Base-by-base conservation (phyloP, 306 rosid species). In the Rosa rugosa region DNA sequence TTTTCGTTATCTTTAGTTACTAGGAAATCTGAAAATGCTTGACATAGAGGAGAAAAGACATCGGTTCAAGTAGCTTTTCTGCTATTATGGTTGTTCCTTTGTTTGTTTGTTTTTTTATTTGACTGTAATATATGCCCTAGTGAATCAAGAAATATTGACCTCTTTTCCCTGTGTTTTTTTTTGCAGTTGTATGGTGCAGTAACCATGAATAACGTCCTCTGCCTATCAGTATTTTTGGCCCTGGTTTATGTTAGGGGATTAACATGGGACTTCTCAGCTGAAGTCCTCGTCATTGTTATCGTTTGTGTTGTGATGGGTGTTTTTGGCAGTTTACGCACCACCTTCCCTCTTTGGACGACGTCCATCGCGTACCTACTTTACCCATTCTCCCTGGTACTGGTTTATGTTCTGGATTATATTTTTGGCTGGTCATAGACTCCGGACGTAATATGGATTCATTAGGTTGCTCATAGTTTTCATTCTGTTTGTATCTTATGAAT, bases 221-320 rank as follows among this genome's bases (percentile, higher is more conserved):
- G 97, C 84, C 87, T 96, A 34, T 88, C 99, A 2, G 99, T 96
- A 3, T 96, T 96, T 88, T 89, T 96, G 82, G 98, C 98, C 46
- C 90, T 96, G 8, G 98, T 96, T 41, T 96, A 96, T 31, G 23
- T 9, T 8, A 85, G 98, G 78, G 99, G 91, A 74, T 82, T 96
- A 87, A 84, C 97, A 64, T 96, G 99, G 99, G 87, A 96, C 82
- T 96, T 96, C 87, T 90, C 98, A 10, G 79, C 99, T 0, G 99
- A 93, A 87, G 98, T 96, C 73, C 69, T 96, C 75, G 96, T 96
- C 47, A 96, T 96, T 80, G 72, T 96, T 14, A 62, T 96, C 0
- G 98, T 93, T 44, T 91, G 97, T 76, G 0, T 93, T 13, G 85
- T 90, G n/a, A 88, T 96, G 94, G 98, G 99, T 18, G 69, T 51